Percentiles rank a stretch among this genome's conserved stretches.
Conservation (phyloP, 768 basidiomycete species). For the Lactifluus subvellereus region DNA sequence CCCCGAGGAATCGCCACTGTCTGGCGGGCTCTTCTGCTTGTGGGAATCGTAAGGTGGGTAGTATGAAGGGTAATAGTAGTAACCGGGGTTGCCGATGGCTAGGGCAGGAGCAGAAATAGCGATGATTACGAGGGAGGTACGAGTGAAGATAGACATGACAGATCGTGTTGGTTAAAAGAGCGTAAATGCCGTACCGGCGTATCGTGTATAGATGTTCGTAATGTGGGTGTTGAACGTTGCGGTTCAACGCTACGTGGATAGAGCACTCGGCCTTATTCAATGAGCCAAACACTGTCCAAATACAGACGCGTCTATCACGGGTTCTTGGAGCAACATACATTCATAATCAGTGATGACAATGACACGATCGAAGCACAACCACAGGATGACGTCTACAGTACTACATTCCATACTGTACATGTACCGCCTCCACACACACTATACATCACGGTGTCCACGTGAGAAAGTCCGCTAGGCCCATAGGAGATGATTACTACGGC, state of each 20-base stretch:
- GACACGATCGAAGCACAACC: too few relatives aligned
- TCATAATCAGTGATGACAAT: background rate
- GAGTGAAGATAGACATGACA: conserved; percentile 16
- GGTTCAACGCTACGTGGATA: background rate
- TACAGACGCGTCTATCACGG: conserved; percentile 13
- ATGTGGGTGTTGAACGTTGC: conserved; percentile 8
- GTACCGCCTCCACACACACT: too few relatives aligned
- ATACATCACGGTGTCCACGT: too few relatives aligned
- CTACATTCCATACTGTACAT: too few relatives aligned
- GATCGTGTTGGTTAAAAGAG: conserved; percentile 12
- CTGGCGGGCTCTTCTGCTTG: conserved; percentile 1
- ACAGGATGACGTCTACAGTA: too few relatives aligned
- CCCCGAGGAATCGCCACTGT: background rate
- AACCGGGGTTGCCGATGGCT: background rate
- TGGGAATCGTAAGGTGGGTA: background rate
- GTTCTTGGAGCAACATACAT: background rate
- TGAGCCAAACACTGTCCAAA: conserved; percentile 15
- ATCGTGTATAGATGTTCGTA: background rate
- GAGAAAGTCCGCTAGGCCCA: background rate
- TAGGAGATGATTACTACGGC: background rate
- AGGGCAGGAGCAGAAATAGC: conserved; percentile 9
- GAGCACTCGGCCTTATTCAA: too few relatives aligned
- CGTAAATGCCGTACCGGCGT: conserved; percentile 10
- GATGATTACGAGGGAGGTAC: conserved; percentile 11
- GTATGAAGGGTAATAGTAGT: conserved; percentile 9